phyloP scores from a whole-genome alignment of 2,329 filamentous ascomycete species.

The Acephala macrosclerotiorum region DNA sequence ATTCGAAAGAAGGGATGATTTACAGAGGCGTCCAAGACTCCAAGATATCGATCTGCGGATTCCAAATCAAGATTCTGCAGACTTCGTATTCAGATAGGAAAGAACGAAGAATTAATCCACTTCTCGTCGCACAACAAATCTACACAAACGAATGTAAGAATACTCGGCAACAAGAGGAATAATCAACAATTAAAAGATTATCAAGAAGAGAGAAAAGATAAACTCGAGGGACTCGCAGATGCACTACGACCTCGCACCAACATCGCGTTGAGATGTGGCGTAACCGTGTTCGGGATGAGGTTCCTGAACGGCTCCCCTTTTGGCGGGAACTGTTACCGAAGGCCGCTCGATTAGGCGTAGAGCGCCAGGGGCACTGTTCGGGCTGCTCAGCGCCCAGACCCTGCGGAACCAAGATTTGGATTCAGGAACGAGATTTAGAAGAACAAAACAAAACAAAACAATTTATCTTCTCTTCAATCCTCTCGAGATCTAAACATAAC shows the following conservation, averaged over 20 bases:
- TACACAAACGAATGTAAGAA: conserved; percentile 9
- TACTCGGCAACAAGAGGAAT: neutral
- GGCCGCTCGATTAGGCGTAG: neutral
- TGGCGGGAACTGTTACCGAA: neutral
- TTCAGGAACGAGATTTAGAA: neutral
- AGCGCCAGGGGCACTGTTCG: neutral
- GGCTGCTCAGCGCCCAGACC: conserved; percentile 1
- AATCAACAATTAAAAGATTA: neutral
- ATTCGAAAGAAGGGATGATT: neutral
- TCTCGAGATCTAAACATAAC: no score
- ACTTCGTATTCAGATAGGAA: conserved; percentile 11
- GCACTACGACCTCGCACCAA: conserved; percentile 1
- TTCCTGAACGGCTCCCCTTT: neutral
- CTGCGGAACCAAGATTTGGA: neutral
- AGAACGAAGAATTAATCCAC: neutral
- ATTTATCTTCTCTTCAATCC: no score
- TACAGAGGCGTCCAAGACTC: conserved; percentile 1
- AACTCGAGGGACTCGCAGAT: conserved; percentile 2
- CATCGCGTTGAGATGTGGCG: neutral
- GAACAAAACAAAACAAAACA: no score
- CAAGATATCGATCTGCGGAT: neutral
- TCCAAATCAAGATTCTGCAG: conserved; percentile 12
- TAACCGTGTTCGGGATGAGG: neutral
- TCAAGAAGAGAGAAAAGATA: conserved; percentile 2
- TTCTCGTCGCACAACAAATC: neutral